Percentiles rank a stretch among this genome's conserved stretches.
Evolutionary conservation across 495 filamentous ascomycete genomes (phyloP).

Genomic region (Aspergillus funiculosus): DNA sequence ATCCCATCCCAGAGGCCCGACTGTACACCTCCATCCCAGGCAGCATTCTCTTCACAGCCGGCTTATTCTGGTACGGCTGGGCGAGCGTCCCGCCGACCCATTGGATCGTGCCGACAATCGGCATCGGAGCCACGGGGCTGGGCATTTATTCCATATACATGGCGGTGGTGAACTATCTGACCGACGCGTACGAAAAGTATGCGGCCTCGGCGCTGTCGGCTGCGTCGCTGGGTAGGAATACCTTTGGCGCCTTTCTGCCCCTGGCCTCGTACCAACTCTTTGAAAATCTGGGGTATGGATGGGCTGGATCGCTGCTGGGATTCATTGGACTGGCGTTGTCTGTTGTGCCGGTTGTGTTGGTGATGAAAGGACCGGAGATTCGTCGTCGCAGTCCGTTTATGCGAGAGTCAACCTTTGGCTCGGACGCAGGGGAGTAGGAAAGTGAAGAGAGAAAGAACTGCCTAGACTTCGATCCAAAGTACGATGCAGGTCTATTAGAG

Average conservation of each 20-base stretch:
- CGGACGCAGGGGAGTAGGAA: not conserved
- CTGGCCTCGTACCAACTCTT: slow-evolving; percentile 38
- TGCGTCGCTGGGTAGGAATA: slow-evolving; percentile 31
- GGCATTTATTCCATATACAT: slow-evolving; percentile 45
- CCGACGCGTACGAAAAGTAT: slow-evolving; percentile 42
- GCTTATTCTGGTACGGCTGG: slow-evolving; percentile 44
- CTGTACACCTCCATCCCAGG: slow-evolving; percentile 38
- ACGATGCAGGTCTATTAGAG: not conserved
- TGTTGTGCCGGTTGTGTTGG: slow-evolving; percentile 34
- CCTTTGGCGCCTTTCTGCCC: slow-evolving; percentile 33
- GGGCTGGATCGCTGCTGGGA: slow-evolving; percentile 40
- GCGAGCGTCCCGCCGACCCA: slow-evolving; percentile 26
- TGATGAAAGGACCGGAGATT: slow-evolving; percentile 33
- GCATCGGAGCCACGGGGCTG: slow-evolving; percentile 30
- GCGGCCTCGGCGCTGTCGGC: slow-evolving; percentile 35
- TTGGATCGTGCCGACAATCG: slow-evolving; percentile 39
- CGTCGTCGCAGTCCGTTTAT: slow-evolving; percentile 34
- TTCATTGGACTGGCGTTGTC: slow-evolving; percentile 36
- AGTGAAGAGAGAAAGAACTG: not conserved
- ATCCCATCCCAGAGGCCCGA: slow-evolving; percentile 36
- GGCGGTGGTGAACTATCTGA: slow-evolving; percentile 45
- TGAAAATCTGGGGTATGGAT: slow-evolving; percentile 35
- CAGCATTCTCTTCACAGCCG: slow-evolving; percentile 37
- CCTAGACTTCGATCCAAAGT: slow-evolving; percentile 1
- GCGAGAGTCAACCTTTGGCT: slow-evolving; percentile 22